Percentiles rank a stretch among this genome's conserved stretches.
These are phyloP conservation scores for Phylloporus sp. DNA, from an alignment of 1,284 basidiomycete species.

Conservation along the genomic window DNA sequence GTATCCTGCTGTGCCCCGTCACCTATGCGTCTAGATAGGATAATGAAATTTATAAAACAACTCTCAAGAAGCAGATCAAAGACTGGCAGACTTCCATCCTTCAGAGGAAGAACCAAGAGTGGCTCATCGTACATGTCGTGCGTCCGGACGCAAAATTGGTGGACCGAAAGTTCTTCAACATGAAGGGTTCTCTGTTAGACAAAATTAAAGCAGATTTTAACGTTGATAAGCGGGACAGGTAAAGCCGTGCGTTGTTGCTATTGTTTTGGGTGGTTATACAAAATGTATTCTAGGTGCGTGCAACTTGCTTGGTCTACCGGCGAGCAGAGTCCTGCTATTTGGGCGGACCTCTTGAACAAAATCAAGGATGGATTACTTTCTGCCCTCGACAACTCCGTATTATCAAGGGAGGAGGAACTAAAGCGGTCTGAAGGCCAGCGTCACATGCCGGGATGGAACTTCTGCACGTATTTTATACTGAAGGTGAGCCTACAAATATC, in stretches of 20 bases:
- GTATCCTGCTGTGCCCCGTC: neutral
- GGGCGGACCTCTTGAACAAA: conserved; percentile 89
- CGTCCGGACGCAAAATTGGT: conserved; percentile 65
- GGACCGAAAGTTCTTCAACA: conserved; percentile 74
- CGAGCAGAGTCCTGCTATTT: conserved; percentile 78
- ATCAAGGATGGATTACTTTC: conserved; percentile 87
- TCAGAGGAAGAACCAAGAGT: conserved; percentile 83
- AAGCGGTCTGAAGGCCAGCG: conserved; percentile 85
- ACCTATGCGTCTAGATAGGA: conserved; percentile 56
- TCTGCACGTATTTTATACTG: conserved; percentile 93
- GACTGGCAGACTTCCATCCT: conserved; percentile 83
- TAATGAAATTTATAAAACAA: conserved; percentile 80
- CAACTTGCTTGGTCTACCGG: conserved; percentile 75
- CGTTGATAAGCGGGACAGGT: conserved; percentile 87
- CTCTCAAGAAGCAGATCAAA: conserved; percentile 83
- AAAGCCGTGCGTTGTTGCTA: conserved; percentile 25
- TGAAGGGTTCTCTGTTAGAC: conserved; percentile 86
- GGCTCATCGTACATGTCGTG: conserved; percentile 87
- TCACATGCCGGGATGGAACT: conserved; percentile 94
- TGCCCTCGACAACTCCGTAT: conserved; percentile 82
- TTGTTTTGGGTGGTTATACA: conserved; percentile 19
- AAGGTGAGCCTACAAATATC: conserved; percentile 60
- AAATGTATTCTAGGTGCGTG: conserved; percentile 62
- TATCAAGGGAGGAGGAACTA: conserved; percentile 86
- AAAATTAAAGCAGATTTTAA: conserved; percentile 96